A percentile compares a stretch with the other conserved stretches of the same genome.
Evolutionary conservation across 2,329 filamentous ascomycete genomes (phyloP).

Genomic region (Aspergillus glaucus): DNA sequence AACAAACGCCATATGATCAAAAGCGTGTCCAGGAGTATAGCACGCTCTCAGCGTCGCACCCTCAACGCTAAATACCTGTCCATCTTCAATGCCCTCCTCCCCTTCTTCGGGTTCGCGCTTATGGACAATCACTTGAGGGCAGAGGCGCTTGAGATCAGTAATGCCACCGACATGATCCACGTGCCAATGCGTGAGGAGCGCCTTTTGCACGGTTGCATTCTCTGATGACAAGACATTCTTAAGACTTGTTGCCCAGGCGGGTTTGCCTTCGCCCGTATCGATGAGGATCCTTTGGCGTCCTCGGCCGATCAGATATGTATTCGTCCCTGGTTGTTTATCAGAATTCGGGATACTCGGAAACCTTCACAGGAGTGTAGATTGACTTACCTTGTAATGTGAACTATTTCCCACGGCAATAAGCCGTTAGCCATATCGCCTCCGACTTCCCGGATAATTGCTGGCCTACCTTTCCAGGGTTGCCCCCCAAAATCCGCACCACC

Average conservation of each 20-base stretch:
- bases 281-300: conserved; percentile 70
- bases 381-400: conserved; percentile 55
- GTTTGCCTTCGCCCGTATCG: conserved; percentile 79
- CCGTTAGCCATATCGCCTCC: background rate
- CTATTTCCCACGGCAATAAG: conserved; percentile 15
- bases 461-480: conserved; percentile 76
- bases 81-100: conserved; percentile 52
- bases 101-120: conserved; percentile 55
- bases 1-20: conserved; percentile 74
- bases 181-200: conserved; percentile 89
- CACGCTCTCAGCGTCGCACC: conserved; percentile 58
- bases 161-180: conserved; percentile 77
- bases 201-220: conserved; percentile 59
- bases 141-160: conserved; percentile 57
- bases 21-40: conserved; percentile 68
- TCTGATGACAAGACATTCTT: conserved; percentile 60
- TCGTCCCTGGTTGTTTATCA: conserved; percentile 56
- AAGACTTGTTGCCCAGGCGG: conserved; percentile 65
- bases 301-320: conserved; percentile 85
- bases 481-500: conserved; percentile 78
- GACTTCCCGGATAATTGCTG: too few relatives aligned
- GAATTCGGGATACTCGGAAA: background rate
- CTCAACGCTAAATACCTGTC: conserved; percentile 48
- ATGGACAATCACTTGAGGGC: conserved; percentile 58
- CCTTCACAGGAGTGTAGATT: too few relatives aligned